Conservation (phyloP, 768 basidiomycete genomes). For the Russula lepida region DNA sequence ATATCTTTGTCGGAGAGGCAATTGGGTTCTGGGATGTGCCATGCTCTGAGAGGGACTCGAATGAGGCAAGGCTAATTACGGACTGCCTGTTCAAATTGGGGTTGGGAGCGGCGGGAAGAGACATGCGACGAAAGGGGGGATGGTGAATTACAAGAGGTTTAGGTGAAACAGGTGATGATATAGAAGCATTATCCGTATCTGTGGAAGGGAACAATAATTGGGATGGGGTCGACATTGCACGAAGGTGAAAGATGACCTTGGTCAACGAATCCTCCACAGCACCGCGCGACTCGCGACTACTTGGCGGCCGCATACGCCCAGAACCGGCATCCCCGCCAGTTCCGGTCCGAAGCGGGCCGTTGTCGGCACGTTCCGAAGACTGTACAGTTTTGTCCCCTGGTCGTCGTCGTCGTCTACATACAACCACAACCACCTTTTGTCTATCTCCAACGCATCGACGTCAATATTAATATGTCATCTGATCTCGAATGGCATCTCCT, state of each 20-base stretch:
- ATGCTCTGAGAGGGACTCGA: constrained; percentile 62
- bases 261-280: neutral
- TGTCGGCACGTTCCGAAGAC: constrained; percentile 6
- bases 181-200: constrained; percentile 3
- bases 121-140: constrained; percentile 43
- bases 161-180: constrained; percentile 2
- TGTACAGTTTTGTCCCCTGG: constrained; percentile 9
- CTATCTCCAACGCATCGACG: neutral
- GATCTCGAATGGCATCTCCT: constrained; percentile 93
- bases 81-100: constrained; percentile 48
- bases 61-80: constrained; percentile 61
- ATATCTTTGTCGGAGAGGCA: constrained; percentile 26
- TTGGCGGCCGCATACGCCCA: neutral
- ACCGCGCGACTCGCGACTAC: neutral
- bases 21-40: constrained; percentile 24
- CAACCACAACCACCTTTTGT: neutral
- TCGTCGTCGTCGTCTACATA: too few species aligned
- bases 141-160: constrained; percentile 41
- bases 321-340: neutral
- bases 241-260: neutral
- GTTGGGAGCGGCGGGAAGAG: constrained; percentile 34
- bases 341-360: neutral
- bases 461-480: constrained; percentile 35
- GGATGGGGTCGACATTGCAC: neutral
- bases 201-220: constrained; percentile 17